phyloP scores from a whole-genome alignment of 805 yeast species.

The Naumovozyma castellii region DNA sequence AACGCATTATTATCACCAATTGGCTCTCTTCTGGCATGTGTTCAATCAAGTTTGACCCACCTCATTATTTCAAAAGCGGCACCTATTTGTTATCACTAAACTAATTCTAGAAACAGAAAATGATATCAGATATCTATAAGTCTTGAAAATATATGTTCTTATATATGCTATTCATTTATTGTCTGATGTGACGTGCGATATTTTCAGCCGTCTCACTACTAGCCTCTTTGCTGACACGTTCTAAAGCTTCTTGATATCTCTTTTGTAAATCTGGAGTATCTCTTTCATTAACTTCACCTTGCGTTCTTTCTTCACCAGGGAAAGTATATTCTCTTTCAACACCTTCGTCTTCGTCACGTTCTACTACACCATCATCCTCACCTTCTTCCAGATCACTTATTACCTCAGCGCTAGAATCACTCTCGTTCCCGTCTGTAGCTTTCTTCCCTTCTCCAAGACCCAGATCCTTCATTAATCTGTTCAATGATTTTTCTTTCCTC shows the following conservation, averaged over 20 bases:
- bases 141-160: too few relatives aligned
- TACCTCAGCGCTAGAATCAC: conserved; percentile 44
- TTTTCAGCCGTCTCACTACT: conserved; percentile 62
- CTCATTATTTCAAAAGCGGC: too few relatives aligned
- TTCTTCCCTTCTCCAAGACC: conserved; percentile 42
- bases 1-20: too few relatives aligned
- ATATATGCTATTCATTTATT: conserved; percentile 15
- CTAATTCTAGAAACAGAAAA: too few relatives aligned
- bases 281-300: conserved; percentile 45
- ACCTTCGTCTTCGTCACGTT: conserved; percentile 43
- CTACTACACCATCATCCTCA: conserved; percentile 35
- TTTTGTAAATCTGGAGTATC: conserved; percentile 43
- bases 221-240: conserved; percentile 49
- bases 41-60: too few relatives aligned
- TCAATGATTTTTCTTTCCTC: conserved; percentile 61
- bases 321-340: conserved; percentile 62
- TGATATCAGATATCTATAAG: too few relatives aligned
- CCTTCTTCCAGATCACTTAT: conserved; percentile 37
- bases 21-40: too few relatives aligned
- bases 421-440: conserved; percentile 22
- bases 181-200: conserved; percentile 57
- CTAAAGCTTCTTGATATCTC: conserved; percentile 67
- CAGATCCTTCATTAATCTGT: conserved; percentile 74
- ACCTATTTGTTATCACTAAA: too few relatives aligned
- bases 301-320: conserved; percentile 52